Evolutionary conservation across 1,139 yeast species (phyloP), one percentile per base, ranked within the genome.

Genomic region (Kluyveromyces sp.): DNA sequence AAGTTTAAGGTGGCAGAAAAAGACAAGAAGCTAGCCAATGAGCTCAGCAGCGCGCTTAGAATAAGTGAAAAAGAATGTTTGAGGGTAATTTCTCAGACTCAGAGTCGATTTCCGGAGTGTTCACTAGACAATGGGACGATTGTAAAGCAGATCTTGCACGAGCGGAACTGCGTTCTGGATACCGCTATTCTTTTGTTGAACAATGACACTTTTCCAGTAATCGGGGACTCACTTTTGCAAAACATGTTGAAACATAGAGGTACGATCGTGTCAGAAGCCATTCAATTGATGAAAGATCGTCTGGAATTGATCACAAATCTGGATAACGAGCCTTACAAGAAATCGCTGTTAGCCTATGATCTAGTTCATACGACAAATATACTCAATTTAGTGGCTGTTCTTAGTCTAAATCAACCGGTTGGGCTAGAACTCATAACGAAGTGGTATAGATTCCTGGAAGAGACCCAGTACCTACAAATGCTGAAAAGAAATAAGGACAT

Each of bases 401-500:
- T 46, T 55, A 65, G 42, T 7, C 42, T 59, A 30, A 58, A 58
- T 53, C 69, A 51, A 45, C 66, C 43, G 49, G 58, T 48, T 32
- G 58, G 47, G 48, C 56, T 47, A 11, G 55, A 66, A 1, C 33
- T 49, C 4, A 71, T 77, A 1, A 45, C 59, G 2, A 56, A 65
- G 9, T 86, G 95, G 95, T 80, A 82, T 50, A 55, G 66, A 4
- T 62, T 78, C 19, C 69, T 78, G 71, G 62, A 67, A 13, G 56
- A 64, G 3, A 68, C 73, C 2, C 65, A 66, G 37, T 77, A 70
- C 51, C 66, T 73, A 22, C 47, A 63, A 2, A 50, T 62, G 43
- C 17, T 35, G 3, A 39, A 39, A 28, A 40, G 29, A 15, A 38
- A 45, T 16, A 54, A 56, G 34, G 57, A 64, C 7, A 54, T 63